These are phyloP conservation scores for Drechslerella dactyloides DNA, from an alignment of 2,329 filamentous ascomycete species.

Conservation along the genomic window DNA sequence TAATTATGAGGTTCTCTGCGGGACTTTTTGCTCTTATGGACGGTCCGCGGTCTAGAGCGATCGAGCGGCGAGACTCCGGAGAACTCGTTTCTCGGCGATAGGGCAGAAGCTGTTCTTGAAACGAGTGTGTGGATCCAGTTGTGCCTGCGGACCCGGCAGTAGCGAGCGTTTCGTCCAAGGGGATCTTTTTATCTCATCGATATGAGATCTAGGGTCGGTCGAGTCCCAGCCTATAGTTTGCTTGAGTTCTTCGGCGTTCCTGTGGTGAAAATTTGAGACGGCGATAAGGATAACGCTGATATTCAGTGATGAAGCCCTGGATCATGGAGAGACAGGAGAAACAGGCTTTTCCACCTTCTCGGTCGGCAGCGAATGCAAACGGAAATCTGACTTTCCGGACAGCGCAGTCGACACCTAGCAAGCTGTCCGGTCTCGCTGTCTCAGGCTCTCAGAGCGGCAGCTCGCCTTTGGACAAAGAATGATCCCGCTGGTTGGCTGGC, in stretches of 20 bases:
- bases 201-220: neutral
- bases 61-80: constrained; percentile 45
- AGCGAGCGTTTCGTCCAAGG: constrained; percentile 7
- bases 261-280: neutral
- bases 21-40: constrained; percentile 23
- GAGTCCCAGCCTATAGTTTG: constrained; percentile 3
- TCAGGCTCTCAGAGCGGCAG: neutral
- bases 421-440: neutral
- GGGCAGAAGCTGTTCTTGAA: constrained; percentile 5
- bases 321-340: neutral
- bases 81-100: constrained; percentile 19
- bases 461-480: neutral
- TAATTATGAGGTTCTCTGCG: constrained; percentile 15
- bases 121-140: constrained; percentile 24
- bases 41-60: constrained; percentile 10
- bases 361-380: constrained; percentile 27
- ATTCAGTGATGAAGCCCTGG: constrained; percentile 15
- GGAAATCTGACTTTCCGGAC: neutral
- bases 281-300: constrained; percentile 6
- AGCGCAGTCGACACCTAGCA: neutral
- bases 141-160: neutral
- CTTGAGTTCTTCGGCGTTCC: neutral
- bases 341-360: constrained; percentile 19
- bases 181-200: neutral
- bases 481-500: neutral